Percentiles rank a stretch among this genome's conserved stretches.
phyloP scores from a whole-genome alignment of 2,329 filamentous ascomycete genomes.

The Coleophoma crateriformis region DNA sequence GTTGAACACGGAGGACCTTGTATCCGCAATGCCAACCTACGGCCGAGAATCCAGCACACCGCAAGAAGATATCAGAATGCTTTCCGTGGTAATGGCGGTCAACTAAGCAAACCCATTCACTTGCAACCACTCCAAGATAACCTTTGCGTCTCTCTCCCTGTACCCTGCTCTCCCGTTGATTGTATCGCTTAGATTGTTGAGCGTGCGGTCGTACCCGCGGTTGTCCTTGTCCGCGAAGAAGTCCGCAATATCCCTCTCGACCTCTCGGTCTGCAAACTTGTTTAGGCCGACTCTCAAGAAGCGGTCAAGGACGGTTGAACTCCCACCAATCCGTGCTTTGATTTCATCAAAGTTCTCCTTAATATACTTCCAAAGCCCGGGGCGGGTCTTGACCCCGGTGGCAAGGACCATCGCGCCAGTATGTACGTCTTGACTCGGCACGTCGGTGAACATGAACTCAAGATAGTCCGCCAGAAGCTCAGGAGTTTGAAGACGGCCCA shows the following conservation, averaged over 20 bases:
- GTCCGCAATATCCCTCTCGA: slow-evolving; percentile 67
- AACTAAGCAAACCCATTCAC: slow-evolving; percentile 50
- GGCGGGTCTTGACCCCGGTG: slow-evolving; percentile 66
- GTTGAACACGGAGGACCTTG: too few relatives aligned
- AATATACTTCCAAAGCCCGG: slow-evolving; percentile 77
- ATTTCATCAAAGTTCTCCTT: slow-evolving; percentile 77
- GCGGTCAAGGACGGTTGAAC: slow-evolving; percentile 84
- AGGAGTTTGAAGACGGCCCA: slow-evolving; percentile 63
- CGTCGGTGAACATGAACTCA: slow-evolving; percentile 76
- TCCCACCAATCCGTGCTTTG: slow-evolving; percentile 65
- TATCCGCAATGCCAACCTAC: too few relatives aligned
- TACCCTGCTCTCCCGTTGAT: slow-evolving; percentile 81
- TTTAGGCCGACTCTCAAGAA: slow-evolving; percentile 75
- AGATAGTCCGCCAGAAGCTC: slow-evolving; percentile 64
- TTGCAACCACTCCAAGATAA: slow-evolving; percentile 74
- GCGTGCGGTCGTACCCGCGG: slow-evolving; percentile 76
- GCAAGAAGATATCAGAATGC: too few relatives aligned
- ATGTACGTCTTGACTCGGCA: slow-evolving; percentile 84
- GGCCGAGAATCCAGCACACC: too few relatives aligned
- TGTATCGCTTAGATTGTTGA: slow-evolving; percentile 81
- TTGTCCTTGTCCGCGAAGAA: slow-evolving; percentile 91
- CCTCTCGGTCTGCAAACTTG: slow-evolving; percentile 68
- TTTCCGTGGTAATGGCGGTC: too few relatives aligned
- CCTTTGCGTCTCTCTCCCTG: slow-evolving; percentile 66
- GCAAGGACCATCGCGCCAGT: slow-evolving; percentile 69